These are phyloP conservation scores for Tulasnella sp. DNA, from an alignment of 768 basidiomycete genomes.

Conservation along the genomic window DNA sequence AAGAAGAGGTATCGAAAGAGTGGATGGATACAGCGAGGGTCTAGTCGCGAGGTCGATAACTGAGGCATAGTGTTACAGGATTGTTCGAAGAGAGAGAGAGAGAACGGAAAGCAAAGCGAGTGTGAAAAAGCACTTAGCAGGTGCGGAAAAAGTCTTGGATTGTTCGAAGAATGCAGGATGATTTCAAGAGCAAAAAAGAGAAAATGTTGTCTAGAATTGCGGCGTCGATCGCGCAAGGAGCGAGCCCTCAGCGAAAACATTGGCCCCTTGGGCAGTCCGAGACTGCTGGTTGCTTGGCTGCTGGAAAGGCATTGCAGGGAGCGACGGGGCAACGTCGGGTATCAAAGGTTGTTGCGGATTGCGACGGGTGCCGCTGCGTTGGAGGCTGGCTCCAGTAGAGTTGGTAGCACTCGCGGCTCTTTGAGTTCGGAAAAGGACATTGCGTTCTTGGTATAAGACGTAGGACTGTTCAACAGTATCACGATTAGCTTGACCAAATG, in stretches of 20 bases:
- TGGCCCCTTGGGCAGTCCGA: neutral
- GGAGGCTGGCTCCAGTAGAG: neutral
- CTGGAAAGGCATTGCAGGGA: constrained; percentile 16
- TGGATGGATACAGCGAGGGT: constrained; percentile 4
- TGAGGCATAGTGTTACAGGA: constrained; percentile 13
- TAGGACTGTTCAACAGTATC: constrained; percentile 57
- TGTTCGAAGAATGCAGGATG: neutral
- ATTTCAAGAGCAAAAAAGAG: neutral
- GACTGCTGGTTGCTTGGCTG: neutral
- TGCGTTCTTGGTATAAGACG: constrained; percentile 74
- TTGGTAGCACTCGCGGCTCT: neutral
- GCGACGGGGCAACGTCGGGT: constrained; percentile 26
- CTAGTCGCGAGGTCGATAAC: constrained; percentile 1
- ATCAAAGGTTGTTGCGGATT: neutral
- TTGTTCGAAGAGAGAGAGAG: neutral
- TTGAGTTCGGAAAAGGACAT: constrained; percentile 50
- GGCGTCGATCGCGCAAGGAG: constrained; percentile 25
- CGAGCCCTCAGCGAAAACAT: constrained; percentile 27
- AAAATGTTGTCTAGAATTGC: constrained; percentile 8
- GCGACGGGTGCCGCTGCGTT: constrained; percentile 4
- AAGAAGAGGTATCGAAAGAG: neutral
- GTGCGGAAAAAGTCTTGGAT: neutral
- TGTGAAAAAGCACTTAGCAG: neutral
- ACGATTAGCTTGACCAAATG: constrained; percentile 15
- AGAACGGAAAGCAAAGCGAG: neutral